Base-by-base conservation (phyloP, 352 stramenopile species). In the Globisporangium iwayamae region DNA sequence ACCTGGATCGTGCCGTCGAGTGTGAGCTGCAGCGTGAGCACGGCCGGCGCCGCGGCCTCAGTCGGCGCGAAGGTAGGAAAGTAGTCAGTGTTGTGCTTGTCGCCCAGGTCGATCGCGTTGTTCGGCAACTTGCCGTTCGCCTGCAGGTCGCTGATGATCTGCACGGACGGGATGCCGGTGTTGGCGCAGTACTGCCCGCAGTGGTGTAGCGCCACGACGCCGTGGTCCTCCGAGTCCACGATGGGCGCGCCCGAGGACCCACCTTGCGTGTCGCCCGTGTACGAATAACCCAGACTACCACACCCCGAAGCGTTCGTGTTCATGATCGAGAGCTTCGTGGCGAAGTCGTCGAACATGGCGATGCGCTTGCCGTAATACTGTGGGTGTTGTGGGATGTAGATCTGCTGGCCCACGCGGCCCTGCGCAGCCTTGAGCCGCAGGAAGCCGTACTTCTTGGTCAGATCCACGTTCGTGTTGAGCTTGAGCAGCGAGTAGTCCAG, bases 401-500 rank as follows among this genome's bases (percentile, higher is more conserved):
- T 60, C 36, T 66, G 39, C 51, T 66, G 53, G 5, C 32, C 34
- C 9, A 47, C 53, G 34, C 65, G 58, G 10, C 63, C 71, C 1
- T 62, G 60, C 10, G 62, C 70, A 9, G 60, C 63, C 45, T 84
- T 83, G 14, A 89, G 62, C 18, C 78, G 71, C 36, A 91, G 54
- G 36, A 78, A 91, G 14, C 82, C 82, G 54, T 91, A 91, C 47
- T 75, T 88, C 30, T 66, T 25, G 1, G 74, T 52, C 2, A 82
- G 51, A n/a, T 78, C 46, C 10, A 63, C 54, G 45, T 70, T 73
- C 30, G 73, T 64, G n/a, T 68, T 59, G 6, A 89, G 56, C 60
- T 82, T 80, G 4, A 92, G 36, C 30, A 92, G 53, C 38, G 83
- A 74, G 56, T 90, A 92, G 69, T 92, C 83, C 32, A 92, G 66